phyloP scores from a whole-genome alignment of 2,329 filamentous ascomycete genomes.

The Aspergillus cejpii region DNA sequence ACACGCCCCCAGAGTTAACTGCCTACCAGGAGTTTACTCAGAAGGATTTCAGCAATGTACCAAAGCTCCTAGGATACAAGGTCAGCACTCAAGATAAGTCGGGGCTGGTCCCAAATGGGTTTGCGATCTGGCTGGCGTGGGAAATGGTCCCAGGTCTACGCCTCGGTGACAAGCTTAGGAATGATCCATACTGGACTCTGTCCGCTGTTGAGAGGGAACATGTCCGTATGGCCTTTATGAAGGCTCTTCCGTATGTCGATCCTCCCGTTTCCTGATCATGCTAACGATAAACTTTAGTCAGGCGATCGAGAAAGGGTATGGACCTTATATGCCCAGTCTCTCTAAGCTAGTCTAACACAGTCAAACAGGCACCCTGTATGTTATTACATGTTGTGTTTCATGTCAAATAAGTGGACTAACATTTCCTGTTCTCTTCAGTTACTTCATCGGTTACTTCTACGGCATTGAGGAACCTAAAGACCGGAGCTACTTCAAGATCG shows the following conservation, averaged over 20 bases:
- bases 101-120: constrained; percentile 9
- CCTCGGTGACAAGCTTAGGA: constrained; percentile 6
- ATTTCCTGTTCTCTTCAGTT: constrained; percentile 7
- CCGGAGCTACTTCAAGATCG: constrained; percentile 4
- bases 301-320: constrained; percentile 8
- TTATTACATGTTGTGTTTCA: constrained; percentile 5
- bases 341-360: constrained; percentile 5
- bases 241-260: constrained; percentile 10
- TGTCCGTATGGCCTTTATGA: constrained; percentile 8
- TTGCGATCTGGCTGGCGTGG: constrained; percentile 10
- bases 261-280: constrained; percentile 7
- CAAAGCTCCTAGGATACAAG: constrained; percentile 10
- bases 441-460: constrained; percentile 8
- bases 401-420: constrained; percentile 7
- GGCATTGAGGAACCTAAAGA: constrained; percentile 6
- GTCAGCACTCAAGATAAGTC: constrained; percentile 4
- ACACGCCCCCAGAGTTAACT: constrained; percentile 5
- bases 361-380: constrained; percentile 7
- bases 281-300: constrained; percentile 9
- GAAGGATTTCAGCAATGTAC: constrained; percentile 5
- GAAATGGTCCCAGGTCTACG: constrained; percentile 11
- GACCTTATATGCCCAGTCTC: constrained; percentile 6
- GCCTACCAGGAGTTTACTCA: constrained; percentile 5
- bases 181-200: constrained; percentile 6
- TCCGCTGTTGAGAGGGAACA: constrained; percentile 7